Conservation (phyloP, 202 grass and related monocot species). For the Miscanthus sacchariflorus region DNA sequence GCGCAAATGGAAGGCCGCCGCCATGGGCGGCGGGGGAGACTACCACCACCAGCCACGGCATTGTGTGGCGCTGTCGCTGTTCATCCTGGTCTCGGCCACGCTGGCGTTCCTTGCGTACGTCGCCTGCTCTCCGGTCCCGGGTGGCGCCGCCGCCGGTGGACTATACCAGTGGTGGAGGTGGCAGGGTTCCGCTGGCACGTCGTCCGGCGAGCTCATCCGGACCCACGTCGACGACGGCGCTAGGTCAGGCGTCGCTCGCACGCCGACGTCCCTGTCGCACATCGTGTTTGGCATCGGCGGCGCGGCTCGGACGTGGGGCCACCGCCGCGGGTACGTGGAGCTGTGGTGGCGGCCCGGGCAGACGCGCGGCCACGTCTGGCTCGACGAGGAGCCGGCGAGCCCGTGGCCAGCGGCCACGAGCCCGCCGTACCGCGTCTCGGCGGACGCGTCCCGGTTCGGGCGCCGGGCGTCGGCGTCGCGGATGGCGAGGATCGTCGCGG, state of each 20-base stretch:
- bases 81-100: slow-evolving; percentile 55
- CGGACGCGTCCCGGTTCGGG: slow-evolving; percentile 76
- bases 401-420: slow-evolving; percentile 48
- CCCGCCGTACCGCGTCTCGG: slow-evolving; percentile 76
- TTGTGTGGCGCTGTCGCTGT: slow-evolving; percentile 56
- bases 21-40: slow-evolving; percentile 14
- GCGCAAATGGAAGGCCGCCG: background rate
- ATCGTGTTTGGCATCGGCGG: slow-evolving; percentile 85
- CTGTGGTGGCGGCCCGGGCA: slow-evolving; percentile 79
- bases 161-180: slow-evolving; percentile 57
- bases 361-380: slow-evolving; percentile 77
- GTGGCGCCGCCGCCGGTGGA: slow-evolving; percentile 41
- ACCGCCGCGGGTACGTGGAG: slow-evolving; percentile 69
- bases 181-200: slow-evolving; percentile 9
- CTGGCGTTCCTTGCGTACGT: slow-evolving; percentile 65
- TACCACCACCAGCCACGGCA: slow-evolving; percentile 39
- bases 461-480: slow-evolving; percentile 66
- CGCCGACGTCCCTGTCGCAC: slow-evolving; percentile 70
- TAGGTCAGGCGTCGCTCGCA: background rate
- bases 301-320: slow-evolving; percentile 68
- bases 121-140: slow-evolving; percentile 45
- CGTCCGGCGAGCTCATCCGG: background rate
- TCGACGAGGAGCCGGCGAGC: slow-evolving; percentile 56
- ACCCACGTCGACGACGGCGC: background rate
- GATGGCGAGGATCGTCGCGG: slow-evolving; percentile 78